A percentile compares a stretch with the other conserved stretches of the same genome.
phyloP scores from a whole-genome alignment of 805 yeast genomes.

The Nakazawaea wickerhamii region DNA sequence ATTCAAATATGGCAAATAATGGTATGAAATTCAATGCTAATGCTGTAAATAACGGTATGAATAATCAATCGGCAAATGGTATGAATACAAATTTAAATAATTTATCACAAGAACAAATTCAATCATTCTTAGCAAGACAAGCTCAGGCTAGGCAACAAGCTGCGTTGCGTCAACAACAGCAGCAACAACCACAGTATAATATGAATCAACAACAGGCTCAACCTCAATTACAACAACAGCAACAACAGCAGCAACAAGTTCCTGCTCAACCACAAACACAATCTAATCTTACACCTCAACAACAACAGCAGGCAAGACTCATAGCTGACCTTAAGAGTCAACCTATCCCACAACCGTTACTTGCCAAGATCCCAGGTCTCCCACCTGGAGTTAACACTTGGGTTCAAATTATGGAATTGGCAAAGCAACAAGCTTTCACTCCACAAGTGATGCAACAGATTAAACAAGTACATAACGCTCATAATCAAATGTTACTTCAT shows the following conservation, averaged over 20 bases:
- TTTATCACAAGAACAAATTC: conserved; percentile 16
- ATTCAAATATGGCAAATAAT: conserved; percentile 14
- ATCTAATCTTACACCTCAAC: conserved; percentile 15
- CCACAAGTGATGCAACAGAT: conserved; percentile 53
- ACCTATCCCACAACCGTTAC: conserved; percentile 66
- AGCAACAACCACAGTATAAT: too few species aligned
- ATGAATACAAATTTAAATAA: conserved; percentile 21
- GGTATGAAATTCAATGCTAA: conserved; percentile 8
- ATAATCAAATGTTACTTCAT: conserved; percentile 44
- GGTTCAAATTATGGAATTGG: conserved; percentile 66
- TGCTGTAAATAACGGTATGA: conserved; percentile 18
- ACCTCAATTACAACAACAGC: conserved; percentile 24
- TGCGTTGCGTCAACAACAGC: conserved; percentile 19
- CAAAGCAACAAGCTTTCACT: conserved; percentile 53
- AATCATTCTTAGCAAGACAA: conserved; percentile 13
- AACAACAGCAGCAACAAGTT: conserved; percentile 23
- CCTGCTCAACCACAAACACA: conserved; percentile 12
- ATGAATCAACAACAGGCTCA: conserved; percentile 21
- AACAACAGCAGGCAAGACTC: conserved; percentile 13
- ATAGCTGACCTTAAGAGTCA: conserved; percentile 46
- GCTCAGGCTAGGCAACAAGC: conserved; percentile 14
- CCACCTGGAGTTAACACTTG: conserved; percentile 80
- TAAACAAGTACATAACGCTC: conserved; percentile 63
- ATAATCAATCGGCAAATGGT: conserved; percentile 22
- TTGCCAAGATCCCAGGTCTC: conserved; percentile 64